phyloP scores from a whole-genome alignment of 1,139 yeast genomes.

The Oligophagozyma castellii region DNA sequence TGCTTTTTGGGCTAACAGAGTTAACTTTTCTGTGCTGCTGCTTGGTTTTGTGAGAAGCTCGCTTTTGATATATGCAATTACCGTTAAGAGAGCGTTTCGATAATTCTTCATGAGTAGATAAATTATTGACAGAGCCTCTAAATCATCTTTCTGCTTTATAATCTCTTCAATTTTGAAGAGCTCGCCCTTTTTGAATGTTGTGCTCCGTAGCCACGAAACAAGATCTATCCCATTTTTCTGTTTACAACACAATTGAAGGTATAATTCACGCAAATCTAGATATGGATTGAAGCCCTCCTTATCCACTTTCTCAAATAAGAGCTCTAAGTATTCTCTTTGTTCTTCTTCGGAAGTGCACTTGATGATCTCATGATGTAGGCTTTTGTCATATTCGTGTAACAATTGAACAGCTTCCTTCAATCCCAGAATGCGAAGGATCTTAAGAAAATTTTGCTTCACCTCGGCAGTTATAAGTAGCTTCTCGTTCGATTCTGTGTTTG shows the following conservation, averaged over 20 bases:
- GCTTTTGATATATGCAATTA: no score
- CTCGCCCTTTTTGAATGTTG: not conserved
- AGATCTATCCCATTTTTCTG: not conserved
- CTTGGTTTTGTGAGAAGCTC: no score
- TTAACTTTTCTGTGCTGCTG: no score
- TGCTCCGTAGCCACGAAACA: not conserved
- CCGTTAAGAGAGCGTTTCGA: no score
- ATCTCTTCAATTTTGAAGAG: not conserved
- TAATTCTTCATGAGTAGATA: no score
- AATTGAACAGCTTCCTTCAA: slow-evolving; percentile 5
- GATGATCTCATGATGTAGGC: slow-evolving; percentile 10
- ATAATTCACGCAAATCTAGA: not conserved
- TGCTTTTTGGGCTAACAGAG: no score
- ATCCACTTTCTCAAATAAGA: slow-evolving; percentile 5
- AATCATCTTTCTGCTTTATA: not conserved
- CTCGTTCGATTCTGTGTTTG: no score
- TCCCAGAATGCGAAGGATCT: slow-evolving; percentile 4
- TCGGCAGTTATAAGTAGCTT: no score
- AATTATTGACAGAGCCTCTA: not conserved
- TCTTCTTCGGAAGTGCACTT: slow-evolving; percentile 2
- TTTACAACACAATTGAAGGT: not conserved
- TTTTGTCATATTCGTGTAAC: slow-evolving; percentile 9
- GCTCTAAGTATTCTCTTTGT: slow-evolving; percentile 12
- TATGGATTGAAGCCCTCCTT: not conserved
- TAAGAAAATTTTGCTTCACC: slow-evolving; percentile 7